phyloP scores from a whole-genome alignment of 1,284 basidiomycete genomes.

The Tremellales sp. region DNA sequence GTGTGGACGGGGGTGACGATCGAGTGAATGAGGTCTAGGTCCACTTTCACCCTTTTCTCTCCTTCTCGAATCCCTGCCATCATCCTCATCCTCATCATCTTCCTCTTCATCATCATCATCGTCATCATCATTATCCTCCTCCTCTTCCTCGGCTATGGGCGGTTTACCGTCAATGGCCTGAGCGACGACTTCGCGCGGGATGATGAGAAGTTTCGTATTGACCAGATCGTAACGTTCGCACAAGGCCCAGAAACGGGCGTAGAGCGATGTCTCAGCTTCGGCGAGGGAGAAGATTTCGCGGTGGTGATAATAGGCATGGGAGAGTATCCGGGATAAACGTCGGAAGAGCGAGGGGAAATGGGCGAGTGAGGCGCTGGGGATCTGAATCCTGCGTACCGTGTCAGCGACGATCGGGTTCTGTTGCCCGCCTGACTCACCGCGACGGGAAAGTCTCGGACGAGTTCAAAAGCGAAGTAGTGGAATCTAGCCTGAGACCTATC shows the following conservation, averaged over 20 bases:
- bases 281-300: slow-evolving; percentile 62
- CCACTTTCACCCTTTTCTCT: slow-evolving; percentile 6
- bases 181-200: slow-evolving; percentile 52
- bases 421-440: slow-evolving; percentile 52
- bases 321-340: slow-evolving; percentile 88
- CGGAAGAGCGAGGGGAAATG: slow-evolving; percentile 68
- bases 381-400: slow-evolving; percentile 58
- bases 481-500: slow-evolving; percentile 90
- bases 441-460: slow-evolving; percentile 86
- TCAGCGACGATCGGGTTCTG: neutral
- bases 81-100: slow-evolving; percentile 10
- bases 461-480: slow-evolving; percentile 86
- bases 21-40: slow-evolving; percentile 14
- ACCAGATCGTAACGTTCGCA: slow-evolving; percentile 78
- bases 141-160: neutral
- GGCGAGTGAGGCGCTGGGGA: slow-evolving; percentile 72
- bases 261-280: slow-evolving; percentile 77
- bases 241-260: slow-evolving; percentile 82
- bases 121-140: slow-evolving; percentile 11
- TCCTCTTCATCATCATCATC: slow-evolving; percentile 15
- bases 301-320: slow-evolving; percentile 92
- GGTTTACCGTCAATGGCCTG: slow-evolving; percentile 3
- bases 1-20: slow-evolving; percentile 8
- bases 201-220: slow-evolving; percentile 68
- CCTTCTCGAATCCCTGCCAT: neutral